phyloP scores from a whole-genome alignment of 768 basidiomycete genomes.

The Phylloporus scabripes region DNA sequence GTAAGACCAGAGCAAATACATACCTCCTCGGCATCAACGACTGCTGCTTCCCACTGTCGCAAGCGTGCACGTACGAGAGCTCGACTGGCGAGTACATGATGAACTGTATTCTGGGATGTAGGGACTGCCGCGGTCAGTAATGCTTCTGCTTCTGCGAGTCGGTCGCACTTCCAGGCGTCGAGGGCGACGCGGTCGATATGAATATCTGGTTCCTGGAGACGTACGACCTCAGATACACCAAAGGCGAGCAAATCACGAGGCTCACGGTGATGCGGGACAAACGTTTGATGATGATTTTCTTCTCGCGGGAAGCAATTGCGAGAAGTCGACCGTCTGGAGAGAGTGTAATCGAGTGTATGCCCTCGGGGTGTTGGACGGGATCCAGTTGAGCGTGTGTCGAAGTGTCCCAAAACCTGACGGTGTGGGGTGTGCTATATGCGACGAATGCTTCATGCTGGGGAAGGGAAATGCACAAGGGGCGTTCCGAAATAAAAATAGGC shows the following conservation, averaged over 20 bases:
- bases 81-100: neutral
- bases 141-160: neutral
- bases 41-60: constrained; percentile 1
- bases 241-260: no score
- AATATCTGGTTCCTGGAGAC: neutral
- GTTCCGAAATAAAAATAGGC: neutral
- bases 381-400: neutral
- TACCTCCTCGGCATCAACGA: constrained; percentile 5
- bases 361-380: neutral
- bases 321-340: neutral
- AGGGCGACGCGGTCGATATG: neutral
- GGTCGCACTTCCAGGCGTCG: neutral
- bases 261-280: no score
- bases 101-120: neutral
- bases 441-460: neutral
- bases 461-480: neutral
- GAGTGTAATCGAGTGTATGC: neutral
- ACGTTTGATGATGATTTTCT: no score
- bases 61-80: constrained; percentile 5
- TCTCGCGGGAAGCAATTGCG: neutral
- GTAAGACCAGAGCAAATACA: neutral
- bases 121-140: neutral
- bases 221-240: neutral
- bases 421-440: neutral
- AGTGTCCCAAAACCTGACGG: neutral